Evolutionary conservation across 768 basidiomycete species (phyloP), one percentile per base, ranked within the genome.

Genomic region (Termitomyces sp.): DNA sequence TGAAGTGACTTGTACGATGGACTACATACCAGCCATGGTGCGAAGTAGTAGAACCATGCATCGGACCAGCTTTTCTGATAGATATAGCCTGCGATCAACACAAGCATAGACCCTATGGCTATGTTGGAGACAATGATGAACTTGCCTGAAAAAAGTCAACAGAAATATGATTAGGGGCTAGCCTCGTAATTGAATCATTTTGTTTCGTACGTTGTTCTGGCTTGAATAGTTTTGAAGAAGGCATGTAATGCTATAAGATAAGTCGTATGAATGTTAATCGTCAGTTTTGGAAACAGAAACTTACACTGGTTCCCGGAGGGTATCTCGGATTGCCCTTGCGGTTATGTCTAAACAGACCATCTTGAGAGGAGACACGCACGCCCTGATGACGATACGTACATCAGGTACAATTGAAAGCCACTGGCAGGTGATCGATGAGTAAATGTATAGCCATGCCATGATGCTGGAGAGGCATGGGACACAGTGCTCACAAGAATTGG

Each of bases 21-120:
- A 48, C 46, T 5, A 69, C 73, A 60, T 62, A 83, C 82, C 32
- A 84, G 72, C 81, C 81, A 84, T 9, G 83, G 83, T 10, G 79
- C 63, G 52, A 82, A 66, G 69, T 84, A 84, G 50, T 81, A 72
- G 29, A 69, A 72, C 66, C 72, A 74, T 3, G 77, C 67, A n/a
- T 70, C 67, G 4, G 62, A 53, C 69, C 70, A 77, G 17, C 80
- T 73, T 12, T 65, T 66, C 6, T 40, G 60, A 37, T 70, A 70
- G 0, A 67, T 70, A 62, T 73, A 81, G 1, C 63, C 29, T 3
- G 63, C 65, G 11, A 83, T 68, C 11, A 77, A 56, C 1, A 60
- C 40, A 4, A 81, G 60, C 80, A 82, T 82, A 34, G 57, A 64
- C 6, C 70, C 60, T 12, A 83, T 76, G 5, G 74, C 71, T 43